Evolutionary conservation across 2,329 filamentous ascomycete genomes (phyloP), one percentile per base, ranked within the genome.

Genomic region (Cytospora chrysosperma): DNA sequence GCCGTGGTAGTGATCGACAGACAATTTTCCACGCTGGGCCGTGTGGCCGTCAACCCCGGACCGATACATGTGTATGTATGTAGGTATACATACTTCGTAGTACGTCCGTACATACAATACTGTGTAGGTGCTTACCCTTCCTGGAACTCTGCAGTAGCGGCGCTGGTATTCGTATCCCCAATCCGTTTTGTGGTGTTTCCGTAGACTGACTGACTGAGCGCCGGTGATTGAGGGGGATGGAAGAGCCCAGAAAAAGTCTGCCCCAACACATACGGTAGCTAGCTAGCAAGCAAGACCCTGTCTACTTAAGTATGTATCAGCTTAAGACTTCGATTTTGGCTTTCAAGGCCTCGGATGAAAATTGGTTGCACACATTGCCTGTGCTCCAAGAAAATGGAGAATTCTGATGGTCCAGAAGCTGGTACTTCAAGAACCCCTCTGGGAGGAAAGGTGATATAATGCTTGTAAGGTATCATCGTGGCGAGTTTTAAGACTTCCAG

Each of bases 131-230:
- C n/a, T n/a, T 61, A 51, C 58, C 57, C 40, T 60, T 60, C 50
- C 57, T 60, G 50, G 57, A 60, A 50, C 19, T 27, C 49, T 60
- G 57, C 57, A 60, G 57, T 32, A 54, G 58, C 21, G 37, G 50
- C 51, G 58, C 58, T 60, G 58, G 26, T 50, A 53, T 34, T 34
- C 30, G 30, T 51, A 60, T 60, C 37, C 37, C 32, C 51, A 34
- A 55, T 61, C 59, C 37, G 53, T 47, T 47, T 21, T 32, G 51
- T 21, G n/a, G 21, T 30, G 26, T n/a, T n/a, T 53, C 26, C 49
- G 53, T 52, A 32, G 24, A 19, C 19, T 32, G 40, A 15, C 49
- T n/a, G n/a, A n/a, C n/a, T n/a, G n/a, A n/a, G n/a, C n/a, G n/a
- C n/a, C n/a, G n/a, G n/a, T n/a, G n/a, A n/a, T n/a, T n/a, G 37